Base-by-base conservation (phyloP, 2,329 filamentous ascomycete species). In the Fusarium xylarioides region DNA sequence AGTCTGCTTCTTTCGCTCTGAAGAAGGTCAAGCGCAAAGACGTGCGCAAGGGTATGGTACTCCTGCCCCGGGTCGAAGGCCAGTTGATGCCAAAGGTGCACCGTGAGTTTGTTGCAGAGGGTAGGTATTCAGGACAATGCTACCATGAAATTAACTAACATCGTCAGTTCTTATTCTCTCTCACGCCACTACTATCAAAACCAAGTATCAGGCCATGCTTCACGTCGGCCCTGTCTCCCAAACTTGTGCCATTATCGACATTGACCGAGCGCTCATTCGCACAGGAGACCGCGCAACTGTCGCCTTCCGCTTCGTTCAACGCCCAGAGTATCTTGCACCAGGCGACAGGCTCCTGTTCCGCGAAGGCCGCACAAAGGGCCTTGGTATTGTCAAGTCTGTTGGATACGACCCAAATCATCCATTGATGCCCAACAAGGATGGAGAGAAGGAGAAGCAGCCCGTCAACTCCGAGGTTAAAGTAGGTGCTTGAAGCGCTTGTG, bases 31-130 rank as follows among this genome's bases (percentile, higher is more conserved):
- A 95, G 54, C 87, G 95, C 46, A 97, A 95, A 81, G 95, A 98
- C 74, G 95, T 99, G 0, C 89, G 96, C 18, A 99, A 99, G 85
- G 96, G 96, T 35, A 98, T 98, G 95, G 96, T 99, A 4, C 94
- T 98, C 9, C 85, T 99, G 35, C 93, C 95, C 49, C 97, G 95
- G 80, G 83, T 91, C 18, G 93, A 97, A 57, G 91, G 90, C 59
- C 87, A 92, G 71, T 89, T 92, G 0, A 85, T 79, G 77, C 93
- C 85, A 73, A 96, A 91, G 74, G 93, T 94, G 16, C 89, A 91
- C 79, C 86, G 89, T 38, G 92, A 95, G 79, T 95, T 95, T 78
- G 86, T 95, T 46, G 93, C 93, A 18, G 93, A 95, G 82, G 91
- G 91, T 91, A 83, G 74, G 82, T 67, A 49, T 26, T 19, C 15